Percentiles rank a stretch among this genome's conserved stretches.
Conservation (phyloP, 805 yeast genomes). For the Tetrapisispora arboricola region DNA sequence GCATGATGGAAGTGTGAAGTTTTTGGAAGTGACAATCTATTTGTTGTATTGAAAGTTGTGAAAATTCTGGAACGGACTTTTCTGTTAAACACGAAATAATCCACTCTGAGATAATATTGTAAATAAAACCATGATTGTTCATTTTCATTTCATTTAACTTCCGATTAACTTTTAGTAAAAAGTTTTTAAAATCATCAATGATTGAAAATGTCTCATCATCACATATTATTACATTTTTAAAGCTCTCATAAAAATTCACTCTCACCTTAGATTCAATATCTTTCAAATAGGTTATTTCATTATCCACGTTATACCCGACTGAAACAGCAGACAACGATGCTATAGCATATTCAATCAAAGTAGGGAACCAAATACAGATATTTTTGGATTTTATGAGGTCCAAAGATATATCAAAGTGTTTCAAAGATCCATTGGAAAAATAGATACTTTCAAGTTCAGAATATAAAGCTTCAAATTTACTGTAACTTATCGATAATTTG, state of each 20-base stretch:
- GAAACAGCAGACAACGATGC: conserved; percentile 8
- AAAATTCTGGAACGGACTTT: neutral
- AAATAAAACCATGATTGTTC: conserved; percentile 34
- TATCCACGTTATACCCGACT: neutral
- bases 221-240: neutral
- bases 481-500: conserved; percentile 17
- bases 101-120: conserved; percentile 42
- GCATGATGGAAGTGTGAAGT: conserved; percentile 47
- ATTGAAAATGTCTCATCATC: neutral
- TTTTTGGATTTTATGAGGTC: conserved; percentile 8
- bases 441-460: conserved; percentile 16
- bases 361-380: conserved; percentile 28
- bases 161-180: conserved; percentile 18
- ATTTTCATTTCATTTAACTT: conserved; percentile 30
- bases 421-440: conserved; percentile 13
- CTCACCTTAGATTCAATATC: neutral
- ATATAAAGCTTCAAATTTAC: conserved; percentile 14
- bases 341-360: conserved; percentile 26
- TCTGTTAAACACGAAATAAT: conserved; percentile 14
- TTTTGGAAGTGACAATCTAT: conserved; percentile 41
- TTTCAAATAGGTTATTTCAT: neutral
- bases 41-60: conserved; percentile 15
- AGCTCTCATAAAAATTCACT: neutral
- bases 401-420: conserved; percentile 6
- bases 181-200: conserved; percentile 20